Evolutionary conservation across 768 basidiomycete genomes (phyloP), one percentile per base, ranked within the genome.

Genomic region (Mycena filopes): DNA sequence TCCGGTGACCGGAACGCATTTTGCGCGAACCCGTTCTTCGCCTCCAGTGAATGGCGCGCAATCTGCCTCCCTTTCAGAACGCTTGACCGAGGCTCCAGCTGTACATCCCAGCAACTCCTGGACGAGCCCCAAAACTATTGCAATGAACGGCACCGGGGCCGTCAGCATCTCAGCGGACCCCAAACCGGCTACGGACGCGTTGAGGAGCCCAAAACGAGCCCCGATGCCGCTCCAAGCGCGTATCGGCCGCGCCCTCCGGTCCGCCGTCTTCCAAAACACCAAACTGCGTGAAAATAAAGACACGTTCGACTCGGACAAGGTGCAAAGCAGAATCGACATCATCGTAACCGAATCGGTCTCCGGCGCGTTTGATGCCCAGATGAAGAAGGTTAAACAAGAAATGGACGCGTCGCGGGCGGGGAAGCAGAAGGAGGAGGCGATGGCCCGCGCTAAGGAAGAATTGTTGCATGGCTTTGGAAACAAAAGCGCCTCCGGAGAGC

Each of bases 321-420:
- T 67, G 23, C 49, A 55, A 28, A 43, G 40, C 29, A 67, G 43
- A 38, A 60, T 67, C 51, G 43, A 55, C 25, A 42, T 5, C 7
- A 25, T 68, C 11, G 46, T 68, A 29, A 68, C 61, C 26, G 60
- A 59, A 36, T 18, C 36, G 23, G 40, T 59, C 18, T 25, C 20
- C 45, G 57, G 49, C 23, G 36, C 47, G 38, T 67, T 70, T 40
- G 55, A 16, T n/a, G 49, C 23, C 40, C 63, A 70, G 49, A 68
- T 70, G 63, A 36, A 20, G 15, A 62, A 67, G 51, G 64, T 61
- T 18, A 51, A 54, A 38, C 25, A 31, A 11, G 48, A 66, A 31
- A 41, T 61, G 55, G 40, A 56, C 49, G 55, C 60, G 54, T 43
- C 31, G 18, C 36, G 36, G 36, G 25, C 43, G 9, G 29, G 38